Evolutionary conservation across 306 rosid genomes (phyloP), one percentile per base, ranked within the genome.

Genomic region (Pyrus betulifolia): DNA sequence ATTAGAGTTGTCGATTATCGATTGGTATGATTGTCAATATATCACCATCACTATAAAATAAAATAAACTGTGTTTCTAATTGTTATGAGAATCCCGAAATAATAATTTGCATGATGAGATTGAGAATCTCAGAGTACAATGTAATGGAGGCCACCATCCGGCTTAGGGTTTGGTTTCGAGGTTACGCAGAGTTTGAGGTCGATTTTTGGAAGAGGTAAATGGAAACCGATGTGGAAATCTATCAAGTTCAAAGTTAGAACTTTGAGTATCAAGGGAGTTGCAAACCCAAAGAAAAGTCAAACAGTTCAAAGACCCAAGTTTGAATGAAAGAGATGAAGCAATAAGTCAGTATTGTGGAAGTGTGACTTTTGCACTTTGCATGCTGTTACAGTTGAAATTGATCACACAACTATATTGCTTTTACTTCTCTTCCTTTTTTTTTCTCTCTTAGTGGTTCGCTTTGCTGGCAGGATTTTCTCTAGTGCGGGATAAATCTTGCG

Each of bases 251-350:
- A 72, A 63, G 75, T 87, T 15, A 14, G 19, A 4, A 46, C 19
- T 46, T 63, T 74, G 83, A 58, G 82, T 78, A 68, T 76, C 84
- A 28, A 84, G 60, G 61, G 71, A 63, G 74, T 79, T 72, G 45
- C 59, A 75, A 51, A 71, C 6, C 84, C 81, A 75, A 75, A 63
- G 82, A 83, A 77, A 78, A 76, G 88, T 78, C 74, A 65, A 72
- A 40, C 28, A 42, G 60, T 80, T 80, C 76, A 14, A 81, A 78
- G 76, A 81, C 82, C 85, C 57, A 85, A 72, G 85, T 77, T 85
- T 84, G 85, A 87, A 87, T 71, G 76, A 59, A 72, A 77, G 57
- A 5, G 19, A 70, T 6, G 72, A 40, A 42, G 28, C 33, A 35
- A 21, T 45, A 67, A 79, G 79, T 76, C 81, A 28, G 28, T 7